Conservation (phyloP, 371 early-diverging fungal species). For the Rhizopus stolonifer region DNA sequence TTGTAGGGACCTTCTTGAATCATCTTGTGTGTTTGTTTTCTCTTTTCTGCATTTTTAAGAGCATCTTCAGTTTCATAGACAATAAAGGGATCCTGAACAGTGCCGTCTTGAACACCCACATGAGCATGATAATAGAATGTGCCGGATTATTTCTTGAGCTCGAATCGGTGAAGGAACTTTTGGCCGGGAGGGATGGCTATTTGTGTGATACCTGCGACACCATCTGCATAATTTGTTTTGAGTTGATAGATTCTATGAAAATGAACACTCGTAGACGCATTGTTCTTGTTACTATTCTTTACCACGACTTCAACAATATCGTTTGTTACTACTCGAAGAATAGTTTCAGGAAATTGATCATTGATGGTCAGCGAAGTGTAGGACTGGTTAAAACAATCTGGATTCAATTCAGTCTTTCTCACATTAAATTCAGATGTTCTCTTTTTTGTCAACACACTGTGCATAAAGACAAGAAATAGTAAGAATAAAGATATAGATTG, state of each 20-base stretch:
- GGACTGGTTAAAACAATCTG: constrained; percentile 28
- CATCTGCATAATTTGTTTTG: constrained; percentile 40
- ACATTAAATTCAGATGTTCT: constrained; percentile 23
- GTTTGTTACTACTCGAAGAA: constrained; percentile 32
- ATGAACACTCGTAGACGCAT: constrained; percentile 31
- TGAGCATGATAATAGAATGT: constrained; percentile 59
- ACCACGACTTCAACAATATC: constrained; percentile 40
- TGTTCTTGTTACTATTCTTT: constrained; percentile 23
- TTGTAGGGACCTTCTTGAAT: constrained; percentile 26
- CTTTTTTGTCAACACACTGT: not conserved
- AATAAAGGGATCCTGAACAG: constrained; percentile 48
- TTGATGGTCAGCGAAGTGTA: constrained; percentile 30
- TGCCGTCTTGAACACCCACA: constrained; percentile 42
- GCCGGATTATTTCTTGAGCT: constrained; percentile 40
- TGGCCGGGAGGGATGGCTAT: constrained; percentile 49
- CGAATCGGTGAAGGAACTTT: constrained; percentile 45
- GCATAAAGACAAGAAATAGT: not conserved
- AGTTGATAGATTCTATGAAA: constrained; percentile 46
- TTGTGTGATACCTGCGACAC: constrained; percentile 62
- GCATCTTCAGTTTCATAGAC: constrained; percentile 38
- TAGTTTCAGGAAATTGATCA: constrained; percentile 46
- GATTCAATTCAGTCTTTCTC: constrained; percentile 15
- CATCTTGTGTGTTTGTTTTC: not conserved
- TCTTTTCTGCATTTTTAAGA: constrained; percentile 1
- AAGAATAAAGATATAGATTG: not conserved